Percentiles rank a stretch among this genome's conserved stretches.
Evolutionary conservation across 1,284 basidiomycete genomes (phyloP).

Genomic region (Anthracocystis panici-leucophaei): DNA sequence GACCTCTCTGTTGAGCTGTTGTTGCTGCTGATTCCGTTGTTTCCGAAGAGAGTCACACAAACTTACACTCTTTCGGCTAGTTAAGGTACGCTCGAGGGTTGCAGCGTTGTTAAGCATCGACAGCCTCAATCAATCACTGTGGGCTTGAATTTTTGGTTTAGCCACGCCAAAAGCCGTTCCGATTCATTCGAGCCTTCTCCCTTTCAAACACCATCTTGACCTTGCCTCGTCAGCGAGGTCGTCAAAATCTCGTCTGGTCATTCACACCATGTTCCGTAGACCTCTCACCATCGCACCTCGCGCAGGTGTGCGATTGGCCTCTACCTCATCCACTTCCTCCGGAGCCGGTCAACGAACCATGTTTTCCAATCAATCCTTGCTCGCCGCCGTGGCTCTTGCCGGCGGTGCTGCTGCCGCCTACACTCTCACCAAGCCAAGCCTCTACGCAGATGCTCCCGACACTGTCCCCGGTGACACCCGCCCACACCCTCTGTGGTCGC

Average conservation of each 20-base stretch:
- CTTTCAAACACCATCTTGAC: neutral
- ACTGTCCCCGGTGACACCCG: constrained; percentile 58
- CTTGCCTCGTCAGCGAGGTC: neutral
- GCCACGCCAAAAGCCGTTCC: too few relatives aligned
- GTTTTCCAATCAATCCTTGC: constrained; percentile 25
- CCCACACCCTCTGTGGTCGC: constrained; percentile 65
- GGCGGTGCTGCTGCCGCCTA: constrained; percentile 46
- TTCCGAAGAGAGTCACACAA: too few relatives aligned
- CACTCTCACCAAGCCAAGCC: constrained; percentile 22
- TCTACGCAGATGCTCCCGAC: constrained; percentile 50
- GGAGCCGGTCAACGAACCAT: constrained; percentile 26
- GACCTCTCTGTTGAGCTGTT: too few relatives aligned
- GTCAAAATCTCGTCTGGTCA: constrained; percentile 1
- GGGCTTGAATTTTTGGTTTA: too few relatives aligned
- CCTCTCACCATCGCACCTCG: constrained; percentile 31
- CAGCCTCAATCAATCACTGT: too few relatives aligned
- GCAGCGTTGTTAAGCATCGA: too few relatives aligned
- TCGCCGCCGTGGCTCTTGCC: constrained; percentile 32
- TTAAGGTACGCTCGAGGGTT: too few relatives aligned
- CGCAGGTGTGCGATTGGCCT: constrained; percentile 44
- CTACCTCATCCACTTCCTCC: constrained; percentile 36
- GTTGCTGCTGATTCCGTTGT: too few relatives aligned
- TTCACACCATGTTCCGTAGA: constrained; percentile 45
- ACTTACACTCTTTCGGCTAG: too few relatives aligned
- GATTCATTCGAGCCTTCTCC: too few relatives aligned